Evolutionary conservation across 139 green algal species (phyloP).

Genomic region (Eudorina sp.): DNA sequence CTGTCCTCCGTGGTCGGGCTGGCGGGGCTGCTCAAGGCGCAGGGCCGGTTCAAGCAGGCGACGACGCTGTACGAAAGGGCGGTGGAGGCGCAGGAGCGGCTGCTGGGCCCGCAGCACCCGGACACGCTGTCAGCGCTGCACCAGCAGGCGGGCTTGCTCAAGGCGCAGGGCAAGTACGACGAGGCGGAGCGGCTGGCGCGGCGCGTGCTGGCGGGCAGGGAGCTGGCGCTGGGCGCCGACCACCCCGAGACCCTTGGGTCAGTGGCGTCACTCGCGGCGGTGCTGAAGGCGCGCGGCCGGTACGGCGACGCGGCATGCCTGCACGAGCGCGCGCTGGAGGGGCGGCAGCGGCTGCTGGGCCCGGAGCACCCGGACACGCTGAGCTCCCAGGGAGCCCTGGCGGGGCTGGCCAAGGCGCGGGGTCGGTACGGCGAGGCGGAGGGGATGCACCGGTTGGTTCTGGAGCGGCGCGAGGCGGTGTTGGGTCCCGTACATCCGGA

Average conservation of each 20-base stretch:
- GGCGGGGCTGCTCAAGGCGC: not conserved
- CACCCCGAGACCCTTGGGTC: not conserved
- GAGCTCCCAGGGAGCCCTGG: not conserved
- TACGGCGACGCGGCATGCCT: not conserved
- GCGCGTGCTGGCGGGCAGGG: not conserved
- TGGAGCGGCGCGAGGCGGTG: not conserved
- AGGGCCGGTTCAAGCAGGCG: not conserved
- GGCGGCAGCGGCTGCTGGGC: not conserved
- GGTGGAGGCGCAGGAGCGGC: not conserved
- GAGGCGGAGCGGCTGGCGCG: constrained; percentile 2
- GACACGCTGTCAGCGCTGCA: not conserved
- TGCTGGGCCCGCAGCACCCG: constrained; percentile 4
- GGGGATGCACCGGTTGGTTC: not conserved
- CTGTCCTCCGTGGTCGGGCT: not conserved
- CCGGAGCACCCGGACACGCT: constrained; percentile 6
- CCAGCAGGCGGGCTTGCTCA: not conserved
- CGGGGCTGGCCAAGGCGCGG: not conserved
- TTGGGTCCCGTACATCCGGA: not conserved
- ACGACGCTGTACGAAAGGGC: not conserved
- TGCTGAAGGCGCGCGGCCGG: not conserved
- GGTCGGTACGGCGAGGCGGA: not conserved
- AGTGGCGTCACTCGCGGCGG: not conserved
- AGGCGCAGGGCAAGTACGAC: not conserved
- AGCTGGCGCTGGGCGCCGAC: not conserved
- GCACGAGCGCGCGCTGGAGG: not conserved